phyloP scores from a whole-genome alignment of 176 grass and related monocot species.

The Avena insularis region DNA sequence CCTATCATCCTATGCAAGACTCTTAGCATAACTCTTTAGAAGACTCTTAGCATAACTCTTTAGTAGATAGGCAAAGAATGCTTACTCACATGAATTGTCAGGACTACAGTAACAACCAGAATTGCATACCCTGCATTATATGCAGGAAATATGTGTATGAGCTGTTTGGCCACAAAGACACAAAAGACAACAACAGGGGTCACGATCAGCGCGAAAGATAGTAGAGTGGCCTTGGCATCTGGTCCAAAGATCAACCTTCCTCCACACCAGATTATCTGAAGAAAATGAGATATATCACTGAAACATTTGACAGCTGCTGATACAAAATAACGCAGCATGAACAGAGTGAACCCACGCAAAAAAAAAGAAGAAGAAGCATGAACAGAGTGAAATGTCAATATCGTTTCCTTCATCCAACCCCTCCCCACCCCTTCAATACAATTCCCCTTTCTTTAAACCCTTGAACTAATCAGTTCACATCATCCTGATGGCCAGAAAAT shows the following conservation, averaged over 20 bases:
- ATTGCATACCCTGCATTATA: conserved; percentile 91
- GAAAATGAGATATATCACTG: conserved; percentile 32
- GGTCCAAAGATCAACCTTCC: conserved; percentile 98
- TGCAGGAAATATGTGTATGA: conserved; percentile 88
- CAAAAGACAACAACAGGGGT: conserved; percentile 83
- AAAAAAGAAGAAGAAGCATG: neutral
- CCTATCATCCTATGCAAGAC: conserved; percentile 7
- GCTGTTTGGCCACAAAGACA: conserved; percentile 80
- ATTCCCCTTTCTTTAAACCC: conserved; percentile 8
- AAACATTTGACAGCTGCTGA: conserved; percentile 40
- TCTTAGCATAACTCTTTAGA: conserved; percentile 10
- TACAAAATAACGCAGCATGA: conserved; percentile 6
- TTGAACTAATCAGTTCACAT: neutral
- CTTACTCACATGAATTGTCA: conserved; percentile 82
- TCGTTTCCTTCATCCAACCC: neutral
- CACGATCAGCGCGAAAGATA: conserved; percentile 70
- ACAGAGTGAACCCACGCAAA: neutral
- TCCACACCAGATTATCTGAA: conserved; percentile 86
- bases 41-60: conserved; percentile 14
- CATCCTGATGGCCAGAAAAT: conserved; percentile 12
- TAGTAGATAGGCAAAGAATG: conserved; percentile 44
- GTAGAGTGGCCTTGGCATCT: conserved; percentile 82
- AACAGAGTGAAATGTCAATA: neutral
- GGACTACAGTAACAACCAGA: conserved; percentile 63
- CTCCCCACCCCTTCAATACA: neutral